Evolutionary conservation across 2,329 filamentous ascomycete genomes (phyloP), one percentile per base, ranked within the genome.

Genomic region (Gliomastix tumulicola): DNA sequence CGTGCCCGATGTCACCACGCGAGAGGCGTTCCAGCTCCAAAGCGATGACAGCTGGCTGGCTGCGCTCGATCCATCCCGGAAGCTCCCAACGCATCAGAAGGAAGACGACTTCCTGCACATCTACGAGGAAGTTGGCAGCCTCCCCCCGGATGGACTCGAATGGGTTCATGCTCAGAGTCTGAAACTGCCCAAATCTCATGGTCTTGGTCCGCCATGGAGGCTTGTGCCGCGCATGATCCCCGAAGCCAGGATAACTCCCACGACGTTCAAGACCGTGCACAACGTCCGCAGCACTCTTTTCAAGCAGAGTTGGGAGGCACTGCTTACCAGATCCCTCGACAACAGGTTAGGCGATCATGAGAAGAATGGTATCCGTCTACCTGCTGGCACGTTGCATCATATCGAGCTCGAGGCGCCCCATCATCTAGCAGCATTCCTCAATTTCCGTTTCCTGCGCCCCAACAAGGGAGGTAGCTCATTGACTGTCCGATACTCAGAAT

Each of bases 91-190:
- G 3, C 54, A 50, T 10, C 35, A 51, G 11, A 36, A 50, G 1
- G 59, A 65, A 18, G 62, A 66, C 42, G 54, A 51, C 3, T 66
- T 66, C 40, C 49, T 66, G 5, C 61, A 66, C 47, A 56, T 64
- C 22, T 25, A 25, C 22, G 22, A 25, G n/a, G n/a, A n/a, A n/a
- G n/a, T n/a, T n/a, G n/a, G n/a, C n/a, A n/a, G n/a, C n/a, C n/a
- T n/a, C n/a, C n/a, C n/a, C n/a, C n/a, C n/a, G n/a, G n/a, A n/a
- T n/a, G n/a, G n/a, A n/a, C n/a, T n/a, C n/a, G n/a, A n/a, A n/a
- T n/a, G n/a, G n/a, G n/a, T n/a, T n/a, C n/a, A n/a, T n/a, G n/a
- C n/a, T n/a, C n/a, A n/a, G n/a, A n/a, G n/a, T n/a, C n/a, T n/a
- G n/a, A n/a, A n/a, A n/a, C n/a, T n/a, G n/a, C n/a, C n/a, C n/a